phyloP scores from a whole-genome alignment of 2,329 filamentous ascomycete genomes.

The Amylocarpus encephaloides region DNA sequence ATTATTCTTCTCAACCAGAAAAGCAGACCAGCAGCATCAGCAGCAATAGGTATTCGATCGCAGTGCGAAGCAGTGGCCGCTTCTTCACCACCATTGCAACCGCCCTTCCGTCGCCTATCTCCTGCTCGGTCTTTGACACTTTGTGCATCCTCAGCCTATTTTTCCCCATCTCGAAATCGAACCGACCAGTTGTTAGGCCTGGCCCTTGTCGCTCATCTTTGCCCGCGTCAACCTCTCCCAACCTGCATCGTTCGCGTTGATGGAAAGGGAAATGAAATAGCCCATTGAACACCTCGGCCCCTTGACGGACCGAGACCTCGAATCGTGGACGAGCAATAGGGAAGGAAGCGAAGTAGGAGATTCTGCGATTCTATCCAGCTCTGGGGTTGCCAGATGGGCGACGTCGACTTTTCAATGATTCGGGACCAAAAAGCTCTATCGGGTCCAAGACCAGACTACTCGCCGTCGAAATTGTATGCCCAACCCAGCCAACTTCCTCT shows the following conservation, averaged over 20 bases:
- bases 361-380: slow-evolving; percentile 17
- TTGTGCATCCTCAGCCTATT: not conserved
- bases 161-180: not conserved
- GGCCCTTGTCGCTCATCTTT: not conserved
- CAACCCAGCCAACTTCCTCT: slow-evolving; percentile 4
- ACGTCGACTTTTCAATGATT: slow-evolving; percentile 36
- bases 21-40: not conserved
- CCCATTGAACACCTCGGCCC: slow-evolving; percentile 27
- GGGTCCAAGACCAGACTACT: slow-evolving; percentile 53
- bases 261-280: slow-evolving; percentile 31
- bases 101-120: not conserved
- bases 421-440: slow-evolving; percentile 50
- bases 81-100: not conserved
- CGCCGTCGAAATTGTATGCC: slow-evolving; percentile 49
- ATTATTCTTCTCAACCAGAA: not conserved
- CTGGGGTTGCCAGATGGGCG: slow-evolving; percentile 17
- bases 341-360: slow-evolving; percentile 1
- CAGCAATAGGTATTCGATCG: not conserved
- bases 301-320: slow-evolving; percentile 26
- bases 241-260: not conserved
- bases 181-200: not conserved
- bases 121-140: not conserved
- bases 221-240: not conserved
- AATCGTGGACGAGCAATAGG: not conserved
- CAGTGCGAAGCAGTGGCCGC: not conserved